Evolutionary conservation across 352 stramenopile genomes (phyloP).

Genomic region (Globisporangium cylindrosporum): DNA sequence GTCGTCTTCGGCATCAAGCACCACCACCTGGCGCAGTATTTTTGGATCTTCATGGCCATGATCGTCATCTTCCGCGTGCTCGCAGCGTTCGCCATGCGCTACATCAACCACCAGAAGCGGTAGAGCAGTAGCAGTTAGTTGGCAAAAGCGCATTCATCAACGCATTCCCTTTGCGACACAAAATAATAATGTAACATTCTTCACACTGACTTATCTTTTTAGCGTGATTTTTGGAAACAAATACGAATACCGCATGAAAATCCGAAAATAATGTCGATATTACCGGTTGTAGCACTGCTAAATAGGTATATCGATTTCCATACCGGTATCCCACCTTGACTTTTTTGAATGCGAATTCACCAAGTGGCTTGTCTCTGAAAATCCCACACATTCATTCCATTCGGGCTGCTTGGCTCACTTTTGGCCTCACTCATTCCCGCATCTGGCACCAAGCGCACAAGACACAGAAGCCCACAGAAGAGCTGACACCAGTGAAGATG

Average conservation of each 20-base stretch:
- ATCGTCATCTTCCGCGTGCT: constrained; percentile 51
- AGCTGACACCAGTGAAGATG: constrained; percentile 28
- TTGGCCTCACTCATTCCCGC: not conserved
- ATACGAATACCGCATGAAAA: too few relatives aligned
- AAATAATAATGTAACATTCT: too few relatives aligned
- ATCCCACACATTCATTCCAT: too few relatives aligned
- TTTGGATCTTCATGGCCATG: constrained; percentile 46
- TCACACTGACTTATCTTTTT: too few relatives aligned
- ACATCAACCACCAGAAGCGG: constrained; percentile 21
- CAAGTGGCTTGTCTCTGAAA: not conserved
- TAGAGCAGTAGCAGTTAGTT: not conserved
- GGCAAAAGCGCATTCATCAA: too few relatives aligned
- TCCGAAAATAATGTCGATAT: too few relatives aligned
- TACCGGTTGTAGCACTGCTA: not conserved
- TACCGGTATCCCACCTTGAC: not conserved
- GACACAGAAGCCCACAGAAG: not conserved
- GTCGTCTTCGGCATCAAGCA: constrained; percentile 52
- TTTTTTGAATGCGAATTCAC: not conserved
- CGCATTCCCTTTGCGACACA: too few relatives aligned
- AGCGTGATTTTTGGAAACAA: too few relatives aligned
- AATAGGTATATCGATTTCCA: not conserved
- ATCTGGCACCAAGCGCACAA: constrained; percentile 3
- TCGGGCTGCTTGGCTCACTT: constrained; percentile 1
- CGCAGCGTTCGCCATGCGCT: constrained; percentile 32
- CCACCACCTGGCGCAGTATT: constrained; percentile 39